Base-by-base conservation (phyloP, 169 alveolate genomes). In the Hepatocystis sp. region DNA sequence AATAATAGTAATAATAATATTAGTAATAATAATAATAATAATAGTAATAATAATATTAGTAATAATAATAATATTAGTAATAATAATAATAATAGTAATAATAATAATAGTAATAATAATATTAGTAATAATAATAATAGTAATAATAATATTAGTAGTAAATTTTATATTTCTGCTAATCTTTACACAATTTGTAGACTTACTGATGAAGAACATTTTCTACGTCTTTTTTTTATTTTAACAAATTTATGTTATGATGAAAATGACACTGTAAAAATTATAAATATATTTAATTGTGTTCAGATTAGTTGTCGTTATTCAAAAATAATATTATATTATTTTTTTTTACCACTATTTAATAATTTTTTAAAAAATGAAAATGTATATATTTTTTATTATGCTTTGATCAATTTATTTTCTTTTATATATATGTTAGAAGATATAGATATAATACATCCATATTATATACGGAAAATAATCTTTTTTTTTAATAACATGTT, bases 401-500 rank as follows among this genome's bases (percentile, higher is more conserved):
- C 88, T 8, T 47, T 76, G 40, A 58, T 76, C n/a, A 76, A 76
- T 27, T 7, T 76, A 21, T 34, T 76, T 2, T 56, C 28, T 44
- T 58, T 76, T 58, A 34, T 76, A 15, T 76, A 65, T 21, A 63
- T 56, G 28, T 58, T 76, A 44, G 88, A 76, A 30, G 88, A 76
- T 36, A 19, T 76, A 25, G 27, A 76, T 52, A n/a, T 76, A 44
- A 76, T 76, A 27, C 88, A 76, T 13, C 88, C 88, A 1, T 76
- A 42, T 52, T 76, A 76, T 27, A 58, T 76, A 28, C 88, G n/a
- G 2, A 76, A 76, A 46, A 13, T 76, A n/a, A 76, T 76, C n/a
- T 76, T 76, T 32, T 76, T 76, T 76, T 76, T 76, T 28, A 76
- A 76, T 27, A 76, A 56, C 23, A 11, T 76, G 39, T 76, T 76